Percentiles rank a stretch among this genome's conserved stretches.
phyloP scores from a whole-genome alignment of 2,329 filamentous ascomycete species.

The Clonostachys rosea region DNA sequence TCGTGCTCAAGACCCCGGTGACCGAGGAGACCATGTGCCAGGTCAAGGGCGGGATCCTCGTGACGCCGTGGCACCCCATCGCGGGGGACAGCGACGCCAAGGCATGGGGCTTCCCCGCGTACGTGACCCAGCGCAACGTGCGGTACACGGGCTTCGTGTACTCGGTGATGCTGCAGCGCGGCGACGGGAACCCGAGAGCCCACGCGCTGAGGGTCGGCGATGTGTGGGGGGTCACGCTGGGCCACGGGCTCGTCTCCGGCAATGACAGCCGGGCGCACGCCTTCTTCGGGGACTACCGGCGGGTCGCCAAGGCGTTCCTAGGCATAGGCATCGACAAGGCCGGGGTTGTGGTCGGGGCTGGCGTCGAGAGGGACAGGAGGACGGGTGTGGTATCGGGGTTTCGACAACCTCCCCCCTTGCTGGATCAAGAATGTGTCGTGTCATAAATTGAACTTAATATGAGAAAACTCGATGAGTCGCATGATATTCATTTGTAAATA shows the following conservation, averaged over 20 bases:
- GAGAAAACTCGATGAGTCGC: too few species aligned
- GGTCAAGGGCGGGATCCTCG: slow-evolving; percentile 36
- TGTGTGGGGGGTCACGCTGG: slow-evolving; percentile 51
- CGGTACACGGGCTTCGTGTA: slow-evolving; percentile 48
- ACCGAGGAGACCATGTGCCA: slow-evolving; percentile 32
- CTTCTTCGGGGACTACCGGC: slow-evolving; percentile 49
- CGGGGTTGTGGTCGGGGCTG: slow-evolving; percentile 38
- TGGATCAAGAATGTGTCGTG: too few species aligned
- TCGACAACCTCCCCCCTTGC: background rate
- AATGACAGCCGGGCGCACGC: slow-evolving; percentile 36
- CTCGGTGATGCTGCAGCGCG: slow-evolving; percentile 47
- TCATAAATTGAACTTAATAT: too few species aligned
- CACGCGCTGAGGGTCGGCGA: slow-evolving; percentile 45
- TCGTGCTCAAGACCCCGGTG: slow-evolving; percentile 46
- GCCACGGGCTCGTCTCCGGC: slow-evolving; percentile 42
- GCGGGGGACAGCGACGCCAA: slow-evolving; percentile 23
- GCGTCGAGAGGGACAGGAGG: slow-evolving; percentile 27
- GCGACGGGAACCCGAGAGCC: slow-evolving; percentile 29
- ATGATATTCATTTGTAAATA: too few species aligned
- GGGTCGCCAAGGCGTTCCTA: slow-evolving; percentile 32
- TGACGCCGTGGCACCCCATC: slow-evolving; percentile 60
- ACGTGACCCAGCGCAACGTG: slow-evolving; percentile 21
- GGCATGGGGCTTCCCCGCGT: slow-evolving; percentile 41
- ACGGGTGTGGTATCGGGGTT: slow-evolving; percentile 19
- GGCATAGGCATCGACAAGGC: slow-evolving; percentile 22